These are phyloP conservation scores for Monosporascus sp. DNA, from an alignment of 2,329 filamentous ascomycete genomes.

Conservation along the genomic window DNA sequence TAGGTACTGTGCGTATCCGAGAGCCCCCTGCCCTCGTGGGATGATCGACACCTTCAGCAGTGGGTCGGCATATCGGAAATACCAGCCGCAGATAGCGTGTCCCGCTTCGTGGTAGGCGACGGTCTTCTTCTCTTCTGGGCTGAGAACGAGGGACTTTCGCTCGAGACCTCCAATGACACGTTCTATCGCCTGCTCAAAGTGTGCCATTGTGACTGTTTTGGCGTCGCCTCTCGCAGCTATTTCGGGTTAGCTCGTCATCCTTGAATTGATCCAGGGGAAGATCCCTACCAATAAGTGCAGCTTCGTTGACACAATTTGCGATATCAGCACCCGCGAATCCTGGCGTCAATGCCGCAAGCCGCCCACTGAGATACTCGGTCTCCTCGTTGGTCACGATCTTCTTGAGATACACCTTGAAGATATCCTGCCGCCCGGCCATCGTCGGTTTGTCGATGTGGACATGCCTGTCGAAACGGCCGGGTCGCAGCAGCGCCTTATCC, in stretches of 20 bases:
- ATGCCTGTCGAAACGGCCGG: slow-evolving; percentile 93
- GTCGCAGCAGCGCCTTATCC: slow-evolving; percentile 93
- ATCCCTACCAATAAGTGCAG: slow-evolving; percentile 81
- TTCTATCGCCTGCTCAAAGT: slow-evolving; percentile 97
- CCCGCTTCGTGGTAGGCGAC: slow-evolving; percentile 98
- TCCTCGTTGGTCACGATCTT: slow-evolving; percentile 95
- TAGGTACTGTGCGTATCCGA: slow-evolving; percentile 97
- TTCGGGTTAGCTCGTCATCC: slow-evolving; percentile 33
- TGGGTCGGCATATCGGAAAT: slow-evolving; percentile 91
- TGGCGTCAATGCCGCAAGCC: slow-evolving; percentile 86
- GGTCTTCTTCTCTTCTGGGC: slow-evolving; percentile 88
- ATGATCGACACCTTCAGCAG: slow-evolving; percentile 98
- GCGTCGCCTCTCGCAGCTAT: slow-evolving; percentile 79
- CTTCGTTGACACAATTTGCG: slow-evolving; percentile 97
- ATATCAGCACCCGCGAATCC: slow-evolving; percentile 98
- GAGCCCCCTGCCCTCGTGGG: slow-evolving; percentile 84
- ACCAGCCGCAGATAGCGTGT: slow-evolving; percentile 98
- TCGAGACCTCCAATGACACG: slow-evolving; percentile 94
- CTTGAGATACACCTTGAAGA: slow-evolving; percentile 88
- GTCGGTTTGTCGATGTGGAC: slow-evolving; percentile 93
- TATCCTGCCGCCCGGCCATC: slow-evolving; percentile 93
- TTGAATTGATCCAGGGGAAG: neutral
- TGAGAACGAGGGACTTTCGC: slow-evolving; percentile 93
- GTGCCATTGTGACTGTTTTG: slow-evolving; percentile 74
- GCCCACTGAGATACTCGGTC: slow-evolving; percentile 78